A percentile compares a stretch with the other conserved stretches of the same genome.
These are phyloP conservation scores for Phytomonas sp. DNA, from an alignment of 208 protist species.

Conservation along the genomic window DNA sequence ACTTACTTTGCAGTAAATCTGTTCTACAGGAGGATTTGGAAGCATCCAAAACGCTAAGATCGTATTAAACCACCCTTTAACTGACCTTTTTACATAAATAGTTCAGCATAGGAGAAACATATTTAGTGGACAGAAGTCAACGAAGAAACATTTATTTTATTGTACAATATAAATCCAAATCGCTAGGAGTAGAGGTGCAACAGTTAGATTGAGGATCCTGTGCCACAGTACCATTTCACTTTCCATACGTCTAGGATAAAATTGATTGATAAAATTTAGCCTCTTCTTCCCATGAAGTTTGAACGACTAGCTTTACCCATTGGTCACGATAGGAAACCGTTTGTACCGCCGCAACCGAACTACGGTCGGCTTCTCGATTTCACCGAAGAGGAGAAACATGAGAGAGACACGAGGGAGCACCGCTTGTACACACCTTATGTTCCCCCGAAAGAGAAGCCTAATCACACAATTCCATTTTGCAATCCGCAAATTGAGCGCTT, in stretches of 20 bases:
- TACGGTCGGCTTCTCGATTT: slow-evolving; percentile 58
- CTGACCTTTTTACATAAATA: not conserved
- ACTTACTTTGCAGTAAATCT: not conserved
- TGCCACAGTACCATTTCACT: not conserved
- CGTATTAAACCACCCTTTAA: not conserved
- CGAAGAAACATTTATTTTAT: not conserved
- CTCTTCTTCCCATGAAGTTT: slow-evolving; percentile 6
- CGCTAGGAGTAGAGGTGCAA: not conserved
- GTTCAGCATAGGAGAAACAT: not conserved
- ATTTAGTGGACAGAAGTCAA: not conserved
- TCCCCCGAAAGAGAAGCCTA: not conserved
- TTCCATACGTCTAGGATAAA: not conserved
- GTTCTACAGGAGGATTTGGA: not conserved
- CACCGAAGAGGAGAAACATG: slow-evolving; percentile 36
- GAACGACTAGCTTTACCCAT: slow-evolving; percentile 21
- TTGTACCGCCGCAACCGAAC: slow-evolving; percentile 27
- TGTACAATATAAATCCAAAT: not conserved
- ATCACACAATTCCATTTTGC: not conserved
- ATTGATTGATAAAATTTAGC: not conserved
- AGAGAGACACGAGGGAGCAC: slow-evolving; percentile 13
- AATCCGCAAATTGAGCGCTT: slow-evolving; percentile 20
- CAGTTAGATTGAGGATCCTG: not conserved
- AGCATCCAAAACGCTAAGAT: not conserved
- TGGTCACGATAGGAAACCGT: slow-evolving; percentile 7
- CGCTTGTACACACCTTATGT: slow-evolving; percentile 8